Evolutionary conservation across 805 yeast genomes (phyloP).

Genomic region (Yamadazyma philogaea): DNA sequence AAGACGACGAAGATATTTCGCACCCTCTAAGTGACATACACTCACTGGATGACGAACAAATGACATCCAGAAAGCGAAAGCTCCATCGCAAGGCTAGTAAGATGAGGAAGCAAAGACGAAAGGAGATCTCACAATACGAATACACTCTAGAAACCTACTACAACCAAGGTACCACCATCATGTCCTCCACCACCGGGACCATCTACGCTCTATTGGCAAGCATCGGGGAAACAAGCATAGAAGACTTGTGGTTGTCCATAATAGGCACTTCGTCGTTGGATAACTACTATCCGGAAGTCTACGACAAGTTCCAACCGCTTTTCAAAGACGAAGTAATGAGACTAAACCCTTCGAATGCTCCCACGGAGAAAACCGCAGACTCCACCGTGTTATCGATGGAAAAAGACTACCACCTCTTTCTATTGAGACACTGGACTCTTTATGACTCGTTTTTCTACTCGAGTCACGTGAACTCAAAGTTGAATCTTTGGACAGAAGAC

Average conservation of each 20-base stretch:
- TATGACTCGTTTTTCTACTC: conserved; percentile 90
- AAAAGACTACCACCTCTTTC: conserved; percentile 79
- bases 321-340: conserved; percentile 81
- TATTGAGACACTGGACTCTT: conserved; percentile 88
- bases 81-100: conserved; percentile 22
- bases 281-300: conserved; percentile 68
- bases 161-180: conserved; percentile 73
- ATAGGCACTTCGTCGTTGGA: conserved; percentile 86
- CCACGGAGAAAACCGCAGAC: conserved; percentile 35
- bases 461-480: conserved; percentile 84
- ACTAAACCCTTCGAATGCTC: conserved; percentile 41
- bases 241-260: conserved; percentile 79
- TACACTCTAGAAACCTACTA: conserved; percentile 70
- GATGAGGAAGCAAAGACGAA: conserved; percentile 38
- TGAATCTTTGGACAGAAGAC: conserved; percentile 86
- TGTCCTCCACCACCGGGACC: conserved; percentile 73
- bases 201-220: conserved; percentile 75
- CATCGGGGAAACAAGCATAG: conserved; percentile 75
- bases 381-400: conserved; percentile 57
- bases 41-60: conserved; percentile 26
- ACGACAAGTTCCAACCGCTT: conserved; percentile 67
- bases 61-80: conserved; percentile 25
- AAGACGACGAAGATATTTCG: conserved; percentile 21
- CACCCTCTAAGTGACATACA: conserved; percentile 16
- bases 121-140: conserved; percentile 46